Base-by-base conservation (phyloP, 106 monocot genomes). In the Ottelia alismoides region DNA sequence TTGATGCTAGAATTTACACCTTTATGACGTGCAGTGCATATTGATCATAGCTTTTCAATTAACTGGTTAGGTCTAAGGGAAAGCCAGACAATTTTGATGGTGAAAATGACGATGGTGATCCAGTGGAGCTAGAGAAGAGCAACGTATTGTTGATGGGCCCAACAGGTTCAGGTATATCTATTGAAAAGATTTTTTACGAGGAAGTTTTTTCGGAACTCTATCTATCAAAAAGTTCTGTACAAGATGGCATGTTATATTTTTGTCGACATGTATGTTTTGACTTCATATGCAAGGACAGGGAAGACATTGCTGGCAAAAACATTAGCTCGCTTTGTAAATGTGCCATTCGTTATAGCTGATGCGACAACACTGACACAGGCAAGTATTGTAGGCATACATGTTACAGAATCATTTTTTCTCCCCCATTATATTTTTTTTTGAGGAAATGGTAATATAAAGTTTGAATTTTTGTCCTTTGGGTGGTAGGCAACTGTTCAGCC, bases 311-410 rank as follows among this genome's bases (percentile, higher is more conserved):
- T 99, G 47, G 98, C 98, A 19, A 99, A 90, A 77, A 99, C 98
- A 49, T 70, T 99, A 60, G 98, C 98, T 69, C 98, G 98, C 11
- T 79, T 90, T 80, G 90, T 99, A 49, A 99, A 99, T 76, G 98
- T 99, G 47, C 98, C 98, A 22, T 99, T 99, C 80, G 98, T 86
- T 27, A 99, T 99, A 70, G 98, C 90, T 49, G 98, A 99, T 78
- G 98, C 98, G 57, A 99, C 98, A 58, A 90, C 98, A 47, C 53
- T 99, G 66, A 99, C 98, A 63, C 98, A 99, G 90, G 98, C 65
- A 82, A 75, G 78, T 73, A 31, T 40, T 27, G 31, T 14, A n/a
- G n/a, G n/a, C n/a, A n/a, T n/a, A n/a, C n/a, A n/a, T n/a, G n/a
- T n/a, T n/a, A n/a, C n/a, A n/a, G n/a, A n/a, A n/a, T n/a, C n/a